Evolutionary conservation across 1,284 basidiomycete genomes (phyloP).

Genomic region (Bjerkandera adusta): DNA sequence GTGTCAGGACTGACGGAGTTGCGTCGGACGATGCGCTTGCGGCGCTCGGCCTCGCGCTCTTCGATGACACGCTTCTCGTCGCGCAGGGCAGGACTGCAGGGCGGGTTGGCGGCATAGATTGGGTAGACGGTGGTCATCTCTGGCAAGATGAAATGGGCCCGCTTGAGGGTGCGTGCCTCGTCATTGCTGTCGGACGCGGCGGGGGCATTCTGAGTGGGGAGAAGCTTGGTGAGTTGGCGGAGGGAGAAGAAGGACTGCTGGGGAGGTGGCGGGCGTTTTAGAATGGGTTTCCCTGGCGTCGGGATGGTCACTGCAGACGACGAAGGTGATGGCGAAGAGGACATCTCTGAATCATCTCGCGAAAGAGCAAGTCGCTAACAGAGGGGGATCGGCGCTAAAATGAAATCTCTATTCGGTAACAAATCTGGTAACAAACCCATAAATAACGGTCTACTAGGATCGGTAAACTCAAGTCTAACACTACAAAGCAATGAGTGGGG

Average conservation of each 20-base stretch:
- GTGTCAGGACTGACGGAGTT: constrained; percentile 36
- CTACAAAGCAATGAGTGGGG: too few relatives aligned
- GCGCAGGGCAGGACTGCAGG: constrained; percentile 70
- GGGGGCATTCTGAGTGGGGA: constrained; percentile 44
- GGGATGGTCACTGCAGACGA: constrained; percentile 76
- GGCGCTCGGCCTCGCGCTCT: constrained; percentile 61
- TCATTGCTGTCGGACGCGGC: constrained; percentile 33
- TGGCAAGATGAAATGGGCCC: constrained; percentile 84
- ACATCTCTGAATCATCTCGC: constrained; percentile 31
- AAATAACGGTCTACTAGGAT: too few relatives aligned
- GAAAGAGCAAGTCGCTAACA: constrained; percentile 7
- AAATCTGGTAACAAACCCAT: too few relatives aligned
- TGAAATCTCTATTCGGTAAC: too few relatives aligned
- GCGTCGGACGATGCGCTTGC: constrained; percentile 58
- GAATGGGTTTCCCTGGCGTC: constrained; percentile 73
- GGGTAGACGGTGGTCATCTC: constrained; percentile 83
- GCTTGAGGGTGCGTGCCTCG: constrained; percentile 60
- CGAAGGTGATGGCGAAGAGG: constrained; percentile 50
- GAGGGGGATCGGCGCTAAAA: background rate
- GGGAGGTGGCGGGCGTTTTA: constrained; percentile 71
- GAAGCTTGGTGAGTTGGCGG: constrained; percentile 59
- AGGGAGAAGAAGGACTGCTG: constrained; percentile 68
- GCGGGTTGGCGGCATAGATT: constrained; percentile 78
- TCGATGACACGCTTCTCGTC: constrained; percentile 73
- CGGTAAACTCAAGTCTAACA: too few relatives aligned